These are phyloP conservation scores for Plectosphaerella plurivora DNA, from an alignment of 2,329 filamentous ascomycete genomes.

Conservation along the genomic window DNA sequence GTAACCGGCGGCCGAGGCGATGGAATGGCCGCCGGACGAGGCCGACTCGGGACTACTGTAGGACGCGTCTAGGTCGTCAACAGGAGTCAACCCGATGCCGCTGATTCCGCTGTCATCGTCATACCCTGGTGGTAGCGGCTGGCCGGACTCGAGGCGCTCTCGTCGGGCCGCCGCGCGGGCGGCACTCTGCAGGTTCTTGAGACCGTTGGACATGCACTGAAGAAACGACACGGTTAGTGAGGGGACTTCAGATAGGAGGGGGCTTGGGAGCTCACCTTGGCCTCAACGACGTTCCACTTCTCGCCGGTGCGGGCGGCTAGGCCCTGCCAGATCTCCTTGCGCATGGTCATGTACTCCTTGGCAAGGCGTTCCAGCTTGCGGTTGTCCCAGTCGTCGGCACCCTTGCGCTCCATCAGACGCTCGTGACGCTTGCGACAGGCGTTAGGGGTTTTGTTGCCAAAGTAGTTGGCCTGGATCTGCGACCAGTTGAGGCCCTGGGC, in stretches of 20 bases:
- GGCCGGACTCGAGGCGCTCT: constrained; percentile 51
- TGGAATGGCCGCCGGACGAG: constrained; percentile 37
- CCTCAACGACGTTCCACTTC: constrained; percentile 69
- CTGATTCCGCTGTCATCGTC: constrained; percentile 71
- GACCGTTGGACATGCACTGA: constrained; percentile 77
- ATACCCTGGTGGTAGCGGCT: constrained; percentile 40
- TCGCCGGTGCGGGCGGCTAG: constrained; percentile 74
- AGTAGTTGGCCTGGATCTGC: constrained; percentile 72
- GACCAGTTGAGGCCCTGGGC: constrained; percentile 78
- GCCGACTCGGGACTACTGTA: constrained; percentile 52
- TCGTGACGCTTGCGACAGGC: constrained; percentile 89
- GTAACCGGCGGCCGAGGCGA: constrained; percentile 20
- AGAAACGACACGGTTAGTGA: constrained; percentile 5
- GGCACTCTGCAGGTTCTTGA: constrained; percentile 74
- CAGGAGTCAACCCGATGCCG: constrained; percentile 52
- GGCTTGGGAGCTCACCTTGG: constrained; percentile 42
- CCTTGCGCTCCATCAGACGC: constrained; percentile 71
- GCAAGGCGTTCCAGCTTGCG: constrained; percentile 71
- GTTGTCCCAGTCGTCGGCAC: constrained; percentile 74
- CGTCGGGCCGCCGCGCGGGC: constrained; percentile 62
- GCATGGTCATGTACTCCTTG: constrained; percentile 72
- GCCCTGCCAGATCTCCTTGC: constrained; percentile 76
- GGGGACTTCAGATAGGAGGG: not conserved
- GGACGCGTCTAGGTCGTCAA: constrained; percentile 54
- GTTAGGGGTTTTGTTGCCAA: constrained; percentile 73